Evolutionary conservation across 2,329 filamentous ascomycete genomes (phyloP).

Genomic region (Fusarium sp.): DNA sequence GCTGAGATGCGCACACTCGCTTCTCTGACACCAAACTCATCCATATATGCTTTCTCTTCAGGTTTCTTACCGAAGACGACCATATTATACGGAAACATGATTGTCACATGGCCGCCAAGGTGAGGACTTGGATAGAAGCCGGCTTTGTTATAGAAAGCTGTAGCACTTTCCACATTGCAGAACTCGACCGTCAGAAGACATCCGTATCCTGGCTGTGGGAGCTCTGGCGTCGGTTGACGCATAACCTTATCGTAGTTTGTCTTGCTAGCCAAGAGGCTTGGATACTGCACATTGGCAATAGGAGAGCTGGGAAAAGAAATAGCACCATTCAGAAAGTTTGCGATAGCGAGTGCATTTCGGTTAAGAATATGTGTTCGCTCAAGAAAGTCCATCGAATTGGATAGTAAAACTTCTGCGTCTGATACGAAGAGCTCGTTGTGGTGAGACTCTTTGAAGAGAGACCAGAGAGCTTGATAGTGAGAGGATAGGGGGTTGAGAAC

Average conservation of each 20-base stretch:
- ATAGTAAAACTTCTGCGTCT: slow-evolving; percentile 59
- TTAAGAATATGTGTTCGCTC: slow-evolving; percentile 54
- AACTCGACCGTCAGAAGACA: slow-evolving; percentile 66
- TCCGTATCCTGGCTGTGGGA: slow-evolving; percentile 63
- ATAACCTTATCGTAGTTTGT: slow-evolving; percentile 51
- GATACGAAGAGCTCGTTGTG: slow-evolving; percentile 59
- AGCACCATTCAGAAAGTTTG: slow-evolving; percentile 51
- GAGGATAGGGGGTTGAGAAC: slow-evolving; percentile 61
- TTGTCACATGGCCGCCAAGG: slow-evolving; percentile 63
- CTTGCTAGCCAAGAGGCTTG: slow-evolving; percentile 51
- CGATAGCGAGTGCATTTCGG: slow-evolving; percentile 58
- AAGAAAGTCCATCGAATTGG: slow-evolving; percentile 59
- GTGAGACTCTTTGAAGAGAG: slow-evolving; percentile 45
- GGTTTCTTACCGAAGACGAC: slow-evolving; percentile 55
- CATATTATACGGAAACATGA: slow-evolving; percentile 61
- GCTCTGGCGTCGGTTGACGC: slow-evolving; percentile 55
- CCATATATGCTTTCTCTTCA: slow-evolving; percentile 53
- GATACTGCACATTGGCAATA: slow-evolving; percentile 58
- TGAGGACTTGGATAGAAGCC: slow-evolving; percentile 64
- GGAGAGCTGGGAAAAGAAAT: slow-evolving; percentile 49
- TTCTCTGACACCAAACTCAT: slow-evolving; percentile 52
- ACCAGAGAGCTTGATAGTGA: slow-evolving; percentile 53
- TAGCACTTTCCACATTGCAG: slow-evolving; percentile 52
- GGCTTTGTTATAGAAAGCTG: slow-evolving; percentile 62
- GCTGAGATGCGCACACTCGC: slow-evolving; percentile 60